Percentiles rank a stretch among this genome's conserved stretches.
phyloP scores from a whole-genome alignment of 495 filamentous ascomycete species.

The Neurospora sp. region DNA sequence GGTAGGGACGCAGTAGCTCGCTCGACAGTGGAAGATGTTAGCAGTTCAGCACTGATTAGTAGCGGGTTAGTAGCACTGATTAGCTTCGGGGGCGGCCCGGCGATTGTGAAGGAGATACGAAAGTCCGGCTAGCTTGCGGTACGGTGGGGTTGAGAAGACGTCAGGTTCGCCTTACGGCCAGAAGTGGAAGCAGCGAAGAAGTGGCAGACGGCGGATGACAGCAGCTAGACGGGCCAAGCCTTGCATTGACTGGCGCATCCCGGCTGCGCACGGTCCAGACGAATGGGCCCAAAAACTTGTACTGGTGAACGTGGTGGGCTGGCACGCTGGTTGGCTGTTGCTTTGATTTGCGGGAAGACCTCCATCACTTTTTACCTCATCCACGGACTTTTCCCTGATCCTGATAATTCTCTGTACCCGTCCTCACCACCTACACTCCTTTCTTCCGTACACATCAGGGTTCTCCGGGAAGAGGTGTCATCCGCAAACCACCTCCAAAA shows the following conservation, averaged over 20 bases:
- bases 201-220: neutral
- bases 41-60: neutral
- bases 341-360: conserved; percentile 3
- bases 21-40: neutral
- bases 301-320: neutral
- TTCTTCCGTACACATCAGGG: neutral
- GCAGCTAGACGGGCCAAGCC: neutral
- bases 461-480: conserved; percentile 1
- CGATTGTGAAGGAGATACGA: neutral
- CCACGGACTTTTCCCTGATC: conserved; percentile 4
- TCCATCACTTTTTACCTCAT: conserved; percentile 8
- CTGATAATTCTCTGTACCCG: neutral
- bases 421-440: conserved; percentile 4
- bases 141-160: neutral
- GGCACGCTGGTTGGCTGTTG: neutral
- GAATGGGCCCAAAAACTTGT: neutral
- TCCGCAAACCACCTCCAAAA: conserved; percentile 19
- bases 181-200: neutral
- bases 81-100: neutral
- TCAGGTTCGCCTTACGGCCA: neutral
- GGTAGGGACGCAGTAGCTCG: neutral
- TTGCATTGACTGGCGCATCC: neutral
- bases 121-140: neutral
- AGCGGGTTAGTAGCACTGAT: neutral
- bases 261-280: neutral